Evolutionary conservation across 2,329 filamentous ascomycete species (phyloP).

Genomic region (Aschersonia sp.): DNA sequence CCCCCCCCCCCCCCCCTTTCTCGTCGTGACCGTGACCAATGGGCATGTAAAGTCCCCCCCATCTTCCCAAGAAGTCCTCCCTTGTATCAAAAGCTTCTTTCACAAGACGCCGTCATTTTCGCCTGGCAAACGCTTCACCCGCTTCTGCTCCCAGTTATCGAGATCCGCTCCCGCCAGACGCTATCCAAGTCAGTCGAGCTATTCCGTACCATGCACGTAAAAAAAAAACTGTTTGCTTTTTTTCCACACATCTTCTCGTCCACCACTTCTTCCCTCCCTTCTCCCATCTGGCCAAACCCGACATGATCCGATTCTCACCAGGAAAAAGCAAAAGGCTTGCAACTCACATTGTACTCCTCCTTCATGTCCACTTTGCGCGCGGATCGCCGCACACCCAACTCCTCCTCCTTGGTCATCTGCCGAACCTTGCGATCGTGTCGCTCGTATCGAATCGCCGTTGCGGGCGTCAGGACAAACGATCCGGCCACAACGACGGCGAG

Average conservation of each 20-base stretch:
- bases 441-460: constrained; percentile 88
- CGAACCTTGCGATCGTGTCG: constrained; percentile 80
- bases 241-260: too few species aligned
- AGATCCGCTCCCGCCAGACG: constrained; percentile 63
- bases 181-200: constrained; percentile 5
- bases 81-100: not conserved
- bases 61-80: not conserved
- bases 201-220: too few species aligned
- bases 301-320: not conserved
- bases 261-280: too few species aligned
- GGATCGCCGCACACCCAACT: constrained; percentile 62
- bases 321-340: not conserved
- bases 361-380: constrained; percentile 62
- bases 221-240: too few species aligned
- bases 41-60: not conserved
- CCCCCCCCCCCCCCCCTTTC: too few species aligned
- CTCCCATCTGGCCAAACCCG: too few species aligned
- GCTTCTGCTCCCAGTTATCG: constrained; percentile 93
- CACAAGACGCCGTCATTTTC: constrained; percentile 75
- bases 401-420: constrained; percentile 74
- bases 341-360: constrained; percentile 71
- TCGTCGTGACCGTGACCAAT: too few species aligned
- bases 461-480: constrained; percentile 88
- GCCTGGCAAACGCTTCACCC: constrained; percentile 77
- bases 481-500: constrained; percentile 78